These are phyloP conservation scores for Aspergillus pseudoglaucus DNA, from an alignment of 2,329 filamentous ascomycete species.

Conservation along the genomic window DNA sequence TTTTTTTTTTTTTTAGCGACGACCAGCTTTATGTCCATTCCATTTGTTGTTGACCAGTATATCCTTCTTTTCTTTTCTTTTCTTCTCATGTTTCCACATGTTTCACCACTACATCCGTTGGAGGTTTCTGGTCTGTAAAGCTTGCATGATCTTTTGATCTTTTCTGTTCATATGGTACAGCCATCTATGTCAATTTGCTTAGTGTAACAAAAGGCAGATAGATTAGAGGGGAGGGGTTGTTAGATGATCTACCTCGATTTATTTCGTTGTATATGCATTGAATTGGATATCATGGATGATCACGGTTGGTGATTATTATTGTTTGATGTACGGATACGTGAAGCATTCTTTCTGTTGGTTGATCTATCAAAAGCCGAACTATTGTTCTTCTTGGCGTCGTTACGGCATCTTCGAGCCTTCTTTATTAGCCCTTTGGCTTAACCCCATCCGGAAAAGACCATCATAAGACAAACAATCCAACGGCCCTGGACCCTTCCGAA, in stretches of 20 bases:
- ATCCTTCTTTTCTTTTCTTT: conserved; percentile 4
- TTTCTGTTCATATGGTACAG: conserved; percentile 2
- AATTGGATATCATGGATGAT: no score
- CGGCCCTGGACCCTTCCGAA: no score
- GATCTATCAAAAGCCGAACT: no score
- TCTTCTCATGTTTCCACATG: conserved; percentile 5
- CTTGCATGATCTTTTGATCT: background rate
- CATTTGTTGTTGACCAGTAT: conserved; percentile 10
- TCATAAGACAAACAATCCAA: no score
- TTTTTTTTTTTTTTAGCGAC: conserved; percentile 22
- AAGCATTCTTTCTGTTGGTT: no score
- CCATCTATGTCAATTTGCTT: conserved; percentile 8
- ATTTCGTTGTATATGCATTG: background rate
- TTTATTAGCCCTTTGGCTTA: no score
- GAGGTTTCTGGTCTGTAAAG: background rate
- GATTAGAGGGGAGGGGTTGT: conserved; percentile 6
- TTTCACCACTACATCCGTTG: conserved; percentile 20
- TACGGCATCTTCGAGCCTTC: no score
- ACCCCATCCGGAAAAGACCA: no score
- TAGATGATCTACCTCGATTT: conserved; percentile 2
- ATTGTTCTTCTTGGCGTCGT: no score
- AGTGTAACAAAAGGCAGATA: conserved; percentile 19
- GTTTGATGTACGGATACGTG: no score
- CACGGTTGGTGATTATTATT: no score
- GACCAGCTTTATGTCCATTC: conserved; percentile 9